Evolutionary conservation across 2,329 filamentous ascomycete genomes (phyloP), one percentile per base, ranked within the genome.

Genomic region (Microcyclospora pomicola): DNA sequence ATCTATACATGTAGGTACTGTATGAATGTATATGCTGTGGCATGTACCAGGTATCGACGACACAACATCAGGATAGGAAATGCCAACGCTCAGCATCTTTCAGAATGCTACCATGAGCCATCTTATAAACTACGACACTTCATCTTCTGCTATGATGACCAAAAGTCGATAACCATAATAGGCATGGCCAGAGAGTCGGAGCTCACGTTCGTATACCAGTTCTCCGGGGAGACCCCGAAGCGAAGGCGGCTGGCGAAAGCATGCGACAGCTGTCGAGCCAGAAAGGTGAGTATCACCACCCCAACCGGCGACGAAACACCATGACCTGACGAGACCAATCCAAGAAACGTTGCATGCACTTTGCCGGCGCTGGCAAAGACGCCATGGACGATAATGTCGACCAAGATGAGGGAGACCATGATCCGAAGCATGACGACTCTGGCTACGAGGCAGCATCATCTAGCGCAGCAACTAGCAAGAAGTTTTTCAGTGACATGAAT

Each of bases 401-500:
- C 27, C n/a, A 34, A 15, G 33, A 19, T 24, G 13, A 34, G 5
- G 9, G 15, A 24, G 33, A 27, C 16, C 27, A n/a, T 31, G 12
- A n/a, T 9, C 12, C 30, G 30, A 31, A 31, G 12, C 32, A 30
- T 34, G 36, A 37, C 28, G 30, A 40, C 31, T 37, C 29, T 9
- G 35, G 19, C n/a, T 27, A 31, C 5, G 40, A 43, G 9, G 24
- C 5, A 30, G 31, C 16, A 13, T 12, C 16, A 15, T 31, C 30
- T 31, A 31, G 12, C 9, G 12, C 30, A 31, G 30, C 30, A n/a
- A 31, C 30, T 31, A 11, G 38, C 30, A 28, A 42, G 35, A 61
- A 62, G 36, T 67, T 67, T 42, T 48, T 66, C 32, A 63, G 64
- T 37, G 66, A 68, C 40, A 49, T 67, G 38, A 64, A 62, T 30